A percentile compares a stretch with the other conserved stretches of the same genome.
Evolutionary conservation across 805 yeast genomes (phyloP).

Genomic region (Naumovozyma castellii): DNA sequence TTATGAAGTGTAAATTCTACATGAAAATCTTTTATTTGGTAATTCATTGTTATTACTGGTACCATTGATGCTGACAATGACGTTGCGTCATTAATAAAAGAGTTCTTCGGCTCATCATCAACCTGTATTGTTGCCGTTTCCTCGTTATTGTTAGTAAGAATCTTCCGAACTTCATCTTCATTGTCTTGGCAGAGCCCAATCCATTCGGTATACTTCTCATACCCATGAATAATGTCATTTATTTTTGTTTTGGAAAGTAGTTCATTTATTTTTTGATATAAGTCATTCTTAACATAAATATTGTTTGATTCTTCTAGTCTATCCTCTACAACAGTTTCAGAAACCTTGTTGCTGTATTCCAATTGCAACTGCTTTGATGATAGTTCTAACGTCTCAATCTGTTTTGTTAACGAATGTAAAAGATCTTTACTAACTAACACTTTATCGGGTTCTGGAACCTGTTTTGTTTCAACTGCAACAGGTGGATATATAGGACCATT

Average conservation of each 20-base stretch:
- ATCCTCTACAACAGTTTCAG: slow-evolving; percentile 15
- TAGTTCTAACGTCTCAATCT: not conserved
- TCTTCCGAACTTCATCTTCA: slow-evolving; percentile 1
- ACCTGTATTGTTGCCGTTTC: not conserved
- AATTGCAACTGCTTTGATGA: not conserved
- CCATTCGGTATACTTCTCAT: slow-evolving; percentile 11
- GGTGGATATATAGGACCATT: not conserved
- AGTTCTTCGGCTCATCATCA: not conserved
- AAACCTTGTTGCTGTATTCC: slow-evolving; percentile 6
- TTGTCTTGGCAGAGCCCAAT: slow-evolving; percentile 7
- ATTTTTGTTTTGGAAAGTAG: slow-evolving; percentile 7
- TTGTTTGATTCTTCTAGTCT: slow-evolving; percentile 10
- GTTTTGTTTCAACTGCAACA: too few relatives aligned
- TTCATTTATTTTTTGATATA: slow-evolving; percentile 15
- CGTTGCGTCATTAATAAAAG: too few relatives aligned
- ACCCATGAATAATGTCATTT: slow-evolving; percentile 13
- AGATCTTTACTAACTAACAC: not conserved
- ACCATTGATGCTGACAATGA: not conserved
- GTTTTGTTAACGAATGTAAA: not conserved
- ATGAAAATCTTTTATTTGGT: not conserved
- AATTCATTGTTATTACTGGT: not conserved
- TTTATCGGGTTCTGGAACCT: not conserved
- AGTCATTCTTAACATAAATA: slow-evolving; percentile 5
- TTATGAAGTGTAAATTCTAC: not conserved
- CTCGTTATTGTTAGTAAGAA: not conserved